Evolutionary conservation across 495 filamentous ascomycete genomes (phyloP), one percentile per base, ranked within the genome.

Genomic region (Hypoxylon cercidicola): DNA sequence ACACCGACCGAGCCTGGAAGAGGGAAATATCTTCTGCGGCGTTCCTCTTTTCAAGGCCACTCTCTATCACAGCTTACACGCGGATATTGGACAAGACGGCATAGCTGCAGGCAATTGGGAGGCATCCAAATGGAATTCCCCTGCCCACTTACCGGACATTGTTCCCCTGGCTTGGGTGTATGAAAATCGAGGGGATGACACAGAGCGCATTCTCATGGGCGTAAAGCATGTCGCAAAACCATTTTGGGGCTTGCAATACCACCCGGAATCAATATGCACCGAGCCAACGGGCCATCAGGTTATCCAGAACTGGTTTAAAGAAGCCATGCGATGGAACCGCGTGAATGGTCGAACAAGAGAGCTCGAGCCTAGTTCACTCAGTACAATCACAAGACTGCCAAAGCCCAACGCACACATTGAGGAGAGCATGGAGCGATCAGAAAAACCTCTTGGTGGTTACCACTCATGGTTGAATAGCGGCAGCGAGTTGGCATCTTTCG

Each of bases 231-330:
- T 46, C 21, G 59, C 64, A 2, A 91, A 88, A 66, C 95, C 95
- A 4, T 96, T 94, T 65, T 97, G 89, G 88, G 95, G 89, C 0
- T 78, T 99, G 32, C 95, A 99, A 69, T 98, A 94, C 72, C 95
- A 99, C 70, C 93, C 94, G 0, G 95, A 99, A 73, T 96, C 92
- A 0, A 89, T 96, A 64, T 97, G 94, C 70, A 96, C 95, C 4
- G 85, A 85, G 48, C 67, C 78, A n/a, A 84, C 86, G 28, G 90
- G 91, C 28, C 83, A 80, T 21, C 73, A 78, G 34, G 78, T 97
- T 28, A 81, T 97, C 21, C 68, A 75, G 43, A 92, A 90, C 62
- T 99, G 93, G 91, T 97, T 93, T 82, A 67, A 53, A 3, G 70
- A 81, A 62, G 87, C 87, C 4, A 60, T 76, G 53, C 60, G 57